Conservation (phyloP, 2,329 filamentous ascomycete genomes). For the Fusarium austroafricanum region DNA sequence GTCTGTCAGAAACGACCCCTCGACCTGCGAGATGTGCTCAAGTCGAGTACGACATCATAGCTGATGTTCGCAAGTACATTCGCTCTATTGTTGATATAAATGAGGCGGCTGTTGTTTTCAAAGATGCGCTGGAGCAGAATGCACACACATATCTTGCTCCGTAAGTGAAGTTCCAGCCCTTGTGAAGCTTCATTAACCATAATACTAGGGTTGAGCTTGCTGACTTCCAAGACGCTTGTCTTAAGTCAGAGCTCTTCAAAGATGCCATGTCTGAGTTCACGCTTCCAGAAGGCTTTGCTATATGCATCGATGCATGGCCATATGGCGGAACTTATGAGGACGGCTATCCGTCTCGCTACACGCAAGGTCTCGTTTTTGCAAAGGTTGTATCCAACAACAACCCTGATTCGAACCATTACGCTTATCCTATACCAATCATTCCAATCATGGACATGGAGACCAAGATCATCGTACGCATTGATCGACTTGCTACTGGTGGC, state of each 20-base stretch:
- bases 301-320: slow-evolving; percentile 72
- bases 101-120: slow-evolving; percentile 46
- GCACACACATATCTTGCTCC: slow-evolving; percentile 54
- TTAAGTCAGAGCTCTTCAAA: slow-evolving; percentile 59
- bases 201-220: not conserved
- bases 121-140: slow-evolving; percentile 39
- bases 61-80: slow-evolving; percentile 49
- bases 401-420: slow-evolving; percentile 71
- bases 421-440: slow-evolving; percentile 69
- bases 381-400: slow-evolving; percentile 57
- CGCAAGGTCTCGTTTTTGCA: slow-evolving; percentile 62
- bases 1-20: slow-evolving; percentile 10
- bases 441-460: slow-evolving; percentile 69
- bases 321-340: slow-evolving; percentile 64
- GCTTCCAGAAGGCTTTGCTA: slow-evolving; percentile 51
- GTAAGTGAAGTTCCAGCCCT: slow-evolving; percentile 20
- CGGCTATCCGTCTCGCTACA: slow-evolving; percentile 50
- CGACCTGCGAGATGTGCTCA: slow-evolving; percentile 60
- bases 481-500: slow-evolving; percentile 65
- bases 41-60: slow-evolving; percentile 58
- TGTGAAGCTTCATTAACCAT: not conserved
- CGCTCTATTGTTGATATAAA: slow-evolving; percentile 55
- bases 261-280: slow-evolving; percentile 50
- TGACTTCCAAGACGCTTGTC: slow-evolving; percentile 54
- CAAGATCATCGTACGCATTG: slow-evolving; percentile 66